These are phyloP conservation scores for Alloteropsis semialata DNA, from an alignment of 176 grass and related monocot species.

Conservation along the genomic window DNA sequence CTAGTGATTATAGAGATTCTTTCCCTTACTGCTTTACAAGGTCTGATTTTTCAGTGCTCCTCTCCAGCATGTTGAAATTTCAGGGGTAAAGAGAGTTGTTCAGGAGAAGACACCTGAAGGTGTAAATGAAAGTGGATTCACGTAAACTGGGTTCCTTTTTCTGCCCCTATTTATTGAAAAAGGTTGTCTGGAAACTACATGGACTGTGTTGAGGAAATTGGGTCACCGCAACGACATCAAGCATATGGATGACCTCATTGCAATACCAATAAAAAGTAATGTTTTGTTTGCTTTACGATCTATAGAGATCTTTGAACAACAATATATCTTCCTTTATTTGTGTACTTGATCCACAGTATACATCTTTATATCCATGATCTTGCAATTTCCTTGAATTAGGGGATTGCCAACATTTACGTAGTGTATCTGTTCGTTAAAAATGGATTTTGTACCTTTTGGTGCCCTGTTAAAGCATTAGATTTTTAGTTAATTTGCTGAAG, in stretches of 20 bases:
- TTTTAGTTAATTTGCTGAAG: background rate
- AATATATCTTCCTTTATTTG: background rate
- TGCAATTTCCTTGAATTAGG: background rate
- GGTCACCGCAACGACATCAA: slow-evolving; percentile 95
- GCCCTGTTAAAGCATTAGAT: background rate
- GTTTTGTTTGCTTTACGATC: slow-evolving; percentile 5
- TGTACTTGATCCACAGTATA: background rate
- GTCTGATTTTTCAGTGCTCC: slow-evolving; percentile 89
- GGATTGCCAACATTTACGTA: background rate
- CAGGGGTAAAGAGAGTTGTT: slow-evolving; percentile 90
- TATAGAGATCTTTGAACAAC: background rate
- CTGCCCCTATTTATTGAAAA: slow-evolving; percentile 97
- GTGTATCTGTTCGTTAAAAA: background rate
- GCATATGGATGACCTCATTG: slow-evolving; percentile 83
- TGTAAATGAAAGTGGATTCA: slow-evolving; percentile 77
- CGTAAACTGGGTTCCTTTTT: slow-evolving; percentile 92
- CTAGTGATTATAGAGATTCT: background rate
- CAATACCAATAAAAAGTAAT: slow-evolving; percentile 78
- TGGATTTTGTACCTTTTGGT: background rate
- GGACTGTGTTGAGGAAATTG: slow-evolving; percentile 96
- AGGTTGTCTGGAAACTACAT: slow-evolving; percentile 92
- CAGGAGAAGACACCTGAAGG: slow-evolving; percentile 98
- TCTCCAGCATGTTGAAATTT: slow-evolving; percentile 88
- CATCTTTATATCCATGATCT: background rate
- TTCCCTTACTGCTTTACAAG: slow-evolving; percentile 37